These are phyloP conservation scores for Pulveroboletus ravenelii DNA, from an alignment of 768 basidiomycete species.

Conservation along the genomic window DNA sequence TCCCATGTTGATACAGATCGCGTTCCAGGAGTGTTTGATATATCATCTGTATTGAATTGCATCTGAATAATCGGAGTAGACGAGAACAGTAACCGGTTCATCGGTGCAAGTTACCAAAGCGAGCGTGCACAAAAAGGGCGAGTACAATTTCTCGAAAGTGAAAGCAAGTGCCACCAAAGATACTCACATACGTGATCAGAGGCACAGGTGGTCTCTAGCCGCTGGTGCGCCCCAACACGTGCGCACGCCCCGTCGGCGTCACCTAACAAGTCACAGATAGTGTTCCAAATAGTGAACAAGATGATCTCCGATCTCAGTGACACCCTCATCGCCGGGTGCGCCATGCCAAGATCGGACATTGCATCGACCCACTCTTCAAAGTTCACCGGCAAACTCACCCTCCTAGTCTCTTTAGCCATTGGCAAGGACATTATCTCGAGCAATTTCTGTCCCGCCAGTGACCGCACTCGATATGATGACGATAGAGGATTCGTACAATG, in stretches of 20 bases:
- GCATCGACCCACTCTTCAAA: slow-evolving; percentile 37
- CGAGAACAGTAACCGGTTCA: slow-evolving; percentile 18
- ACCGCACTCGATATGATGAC: slow-evolving; percentile 21
- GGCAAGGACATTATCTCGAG: slow-evolving; percentile 28
- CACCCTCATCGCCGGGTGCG: slow-evolving; percentile 28
- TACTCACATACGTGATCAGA: slow-evolving; percentile 26
- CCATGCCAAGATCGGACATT: slow-evolving; percentile 22
- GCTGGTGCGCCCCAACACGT: slow-evolving; percentile 42
- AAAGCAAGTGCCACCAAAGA: background rate
- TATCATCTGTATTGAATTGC: slow-evolving; percentile 27
- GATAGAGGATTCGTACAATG: slow-evolving; percentile 33
- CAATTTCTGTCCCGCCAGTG: slow-evolving; percentile 23
- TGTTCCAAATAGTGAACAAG: slow-evolving; percentile 20
- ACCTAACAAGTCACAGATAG: slow-evolving; percentile 21
- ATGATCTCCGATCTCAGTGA: slow-evolving; percentile 26
- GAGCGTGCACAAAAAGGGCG: slow-evolving; percentile 36
- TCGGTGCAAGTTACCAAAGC: slow-evolving; percentile 30
- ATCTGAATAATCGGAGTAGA: slow-evolving; percentile 30
- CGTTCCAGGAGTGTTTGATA: slow-evolving; percentile 30
- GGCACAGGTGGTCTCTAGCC: slow-evolving; percentile 39
- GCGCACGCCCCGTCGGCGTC: slow-evolving; percentile 24
- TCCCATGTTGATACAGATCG: slow-evolving; percentile 35
- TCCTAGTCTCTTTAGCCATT: slow-evolving; percentile 41
- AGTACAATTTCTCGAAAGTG: slow-evolving; percentile 4
- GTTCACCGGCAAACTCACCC: slow-evolving; percentile 41